Evolutionary conservation across 2,329 filamentous ascomycete species (phyloP).

Genomic region (Ophiostoma ips): DNA sequence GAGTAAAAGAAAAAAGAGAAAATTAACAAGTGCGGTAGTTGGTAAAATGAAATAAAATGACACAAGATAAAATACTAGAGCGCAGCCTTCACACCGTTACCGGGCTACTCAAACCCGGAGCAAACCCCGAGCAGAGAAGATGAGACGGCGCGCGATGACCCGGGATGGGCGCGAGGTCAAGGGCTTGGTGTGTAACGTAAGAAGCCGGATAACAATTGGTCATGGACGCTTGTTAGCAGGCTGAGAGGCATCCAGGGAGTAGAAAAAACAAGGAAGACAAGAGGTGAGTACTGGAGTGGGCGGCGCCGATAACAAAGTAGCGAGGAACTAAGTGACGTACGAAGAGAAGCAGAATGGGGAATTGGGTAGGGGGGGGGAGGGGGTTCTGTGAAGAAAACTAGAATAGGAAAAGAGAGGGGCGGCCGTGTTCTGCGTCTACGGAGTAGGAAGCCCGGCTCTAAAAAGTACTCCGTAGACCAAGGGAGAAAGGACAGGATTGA

Average conservation of each 20-base stretch:
- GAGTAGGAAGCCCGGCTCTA: no score
- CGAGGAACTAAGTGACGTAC: not conserved
- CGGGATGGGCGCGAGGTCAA: not conserved
- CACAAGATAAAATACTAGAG: not conserved
- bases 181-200: not conserved
- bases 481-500: no score
- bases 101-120: not conserved
- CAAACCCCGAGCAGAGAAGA: not conserved
- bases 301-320: not conserved
- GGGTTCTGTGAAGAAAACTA: not conserved
- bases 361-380: not conserved
- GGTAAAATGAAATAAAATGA: not conserved
- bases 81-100: no score
- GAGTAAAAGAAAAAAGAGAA: not conserved
- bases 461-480: no score
- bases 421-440: no score
- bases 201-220: not conserved
- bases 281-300: not conserved
- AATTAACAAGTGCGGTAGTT: not conserved
- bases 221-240: not conserved
- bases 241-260: not conserved
- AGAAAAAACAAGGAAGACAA: not conserved
- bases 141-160: not conserved
- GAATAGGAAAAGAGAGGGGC: no score
- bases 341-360: not conserved